These are phyloP conservation scores for Cyclocybe aegerita DNA, from an alignment of 768 basidiomycete genomes.

Conservation along the genomic window DNA sequence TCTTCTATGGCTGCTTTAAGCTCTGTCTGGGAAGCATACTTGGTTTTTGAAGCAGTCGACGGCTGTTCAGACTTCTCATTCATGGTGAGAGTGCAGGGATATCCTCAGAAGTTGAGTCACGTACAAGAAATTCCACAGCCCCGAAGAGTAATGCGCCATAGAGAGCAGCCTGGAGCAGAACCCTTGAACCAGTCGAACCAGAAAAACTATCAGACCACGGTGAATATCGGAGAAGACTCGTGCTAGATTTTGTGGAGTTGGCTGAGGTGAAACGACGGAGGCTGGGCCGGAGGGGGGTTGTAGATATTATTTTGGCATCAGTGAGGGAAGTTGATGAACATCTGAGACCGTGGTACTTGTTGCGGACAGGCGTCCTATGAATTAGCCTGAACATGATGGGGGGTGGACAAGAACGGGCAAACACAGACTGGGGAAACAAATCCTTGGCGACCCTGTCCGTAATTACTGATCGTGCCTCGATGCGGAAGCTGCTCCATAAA, in stretches of 20 bases:
- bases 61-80: slow-evolving; percentile 2
- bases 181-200: slow-evolving; percentile 29
- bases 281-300: neutral
- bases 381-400: no score
- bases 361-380: no score
- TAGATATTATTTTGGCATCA: neutral
- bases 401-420: no score
- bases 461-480: no score
- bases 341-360: no score
- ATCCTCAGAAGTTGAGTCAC: slow-evolving; percentile 10
- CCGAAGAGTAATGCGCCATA: slow-evolving; percentile 37
- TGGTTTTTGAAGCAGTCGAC: slow-evolving; percentile 6
- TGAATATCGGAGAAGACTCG: slow-evolving; percentile 25
- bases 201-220: slow-evolving; percentile 41
- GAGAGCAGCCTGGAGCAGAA: slow-evolving; percentile 33
- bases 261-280: neutral
- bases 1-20: slow-evolving; percentile 53
- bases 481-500: no score
- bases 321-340: no score
- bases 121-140: slow-evolving; percentile 25
- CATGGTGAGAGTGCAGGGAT: neutral
- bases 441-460: no score
- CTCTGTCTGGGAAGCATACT: slow-evolving; percentile 49
- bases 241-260: neutral
- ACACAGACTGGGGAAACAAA: no score